phyloP scores from a whole-genome alignment of 139 green algal species.

The Chlorella sp. region DNA sequence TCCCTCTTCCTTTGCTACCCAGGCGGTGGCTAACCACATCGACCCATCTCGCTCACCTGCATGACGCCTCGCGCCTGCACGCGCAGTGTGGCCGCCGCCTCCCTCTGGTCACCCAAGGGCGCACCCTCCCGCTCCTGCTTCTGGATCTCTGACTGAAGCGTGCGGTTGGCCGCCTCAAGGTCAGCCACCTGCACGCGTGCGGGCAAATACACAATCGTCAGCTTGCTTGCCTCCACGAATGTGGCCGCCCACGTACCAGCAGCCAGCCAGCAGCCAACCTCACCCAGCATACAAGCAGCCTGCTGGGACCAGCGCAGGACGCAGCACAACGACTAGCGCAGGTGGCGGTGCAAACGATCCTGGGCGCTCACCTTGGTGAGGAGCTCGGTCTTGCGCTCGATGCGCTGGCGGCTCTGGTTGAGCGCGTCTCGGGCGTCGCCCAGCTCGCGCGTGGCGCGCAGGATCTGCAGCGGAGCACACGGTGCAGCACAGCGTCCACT shows the following conservation, averaged over 20 bases:
- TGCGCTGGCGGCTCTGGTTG: neutral
- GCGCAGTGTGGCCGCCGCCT: neutral
- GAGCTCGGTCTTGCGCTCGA: slow-evolving; percentile 5
- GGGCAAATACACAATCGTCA: no score
- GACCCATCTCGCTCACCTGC: neutral
- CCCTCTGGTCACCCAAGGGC: neutral
- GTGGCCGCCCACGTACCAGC: no score
- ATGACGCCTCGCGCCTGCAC: neutral
- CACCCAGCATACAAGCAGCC: no score
- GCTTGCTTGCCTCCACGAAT: no score
- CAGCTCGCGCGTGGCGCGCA: slow-evolving; percentile 1
- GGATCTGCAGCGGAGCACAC: neutral
- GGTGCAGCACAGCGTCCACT: no score
- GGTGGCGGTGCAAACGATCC: no score
- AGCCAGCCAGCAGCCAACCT: no score
- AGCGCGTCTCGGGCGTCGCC: neutral
- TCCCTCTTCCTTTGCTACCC: neutral
- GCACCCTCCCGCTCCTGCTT: neutral
- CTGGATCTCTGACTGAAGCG: slow-evolving; percentile 3
- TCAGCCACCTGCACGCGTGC: slow-evolving; percentile 21
- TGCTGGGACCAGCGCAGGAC: no score
- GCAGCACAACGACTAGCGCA: no score
- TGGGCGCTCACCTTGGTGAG: neutral
- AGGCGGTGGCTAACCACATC: neutral
- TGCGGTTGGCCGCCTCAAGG: slow-evolving; percentile 12